Percentiles rank a stretch among this genome's conserved stretches.
These are phyloP conservation scores for Hemerocallis citrina DNA, from an alignment of 106 monocot species.

Conservation along the genomic window DNA sequence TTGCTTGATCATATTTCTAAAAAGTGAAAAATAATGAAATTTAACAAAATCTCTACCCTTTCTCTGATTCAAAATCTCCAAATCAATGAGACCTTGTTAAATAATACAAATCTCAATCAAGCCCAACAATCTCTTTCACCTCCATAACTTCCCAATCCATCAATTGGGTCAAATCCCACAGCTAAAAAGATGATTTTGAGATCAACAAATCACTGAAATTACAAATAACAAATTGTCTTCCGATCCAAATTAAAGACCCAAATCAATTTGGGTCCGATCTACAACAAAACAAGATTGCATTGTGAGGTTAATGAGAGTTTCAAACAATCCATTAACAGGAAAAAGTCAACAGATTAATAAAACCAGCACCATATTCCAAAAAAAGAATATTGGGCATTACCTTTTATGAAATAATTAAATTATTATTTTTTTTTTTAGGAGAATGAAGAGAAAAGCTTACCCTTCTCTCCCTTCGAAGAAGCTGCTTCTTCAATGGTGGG, in stretches of 20 bases:
- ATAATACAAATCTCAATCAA: not conserved
- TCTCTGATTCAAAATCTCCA: not conserved
- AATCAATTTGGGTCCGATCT: not conserved
- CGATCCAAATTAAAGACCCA: not conserved
- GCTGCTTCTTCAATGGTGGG: not conserved
- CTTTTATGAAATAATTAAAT: not conserved
- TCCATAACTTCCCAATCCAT: not conserved
- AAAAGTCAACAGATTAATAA: not conserved
- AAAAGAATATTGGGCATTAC: not conserved
- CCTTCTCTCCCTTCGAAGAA: not conserved
- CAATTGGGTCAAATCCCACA: not conserved
- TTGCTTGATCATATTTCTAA: slow-evolving; percentile 17
- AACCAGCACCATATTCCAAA: not conserved
- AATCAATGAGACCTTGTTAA: not conserved
- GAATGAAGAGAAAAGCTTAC: too few relatives aligned
- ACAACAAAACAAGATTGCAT: not conserved
- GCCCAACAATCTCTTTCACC: not conserved
- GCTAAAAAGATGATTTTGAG: not conserved
- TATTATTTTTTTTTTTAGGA: too few relatives aligned
- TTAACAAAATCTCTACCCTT: not conserved
- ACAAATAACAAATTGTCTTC: not conserved
- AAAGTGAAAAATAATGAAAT: not conserved
- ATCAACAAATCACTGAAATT: not conserved
- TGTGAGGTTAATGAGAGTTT: not conserved
- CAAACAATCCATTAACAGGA: not conserved